Conservation (phyloP, 495 filamentous ascomycete genomes). For the Trichocladium antarcticum region DNA sequence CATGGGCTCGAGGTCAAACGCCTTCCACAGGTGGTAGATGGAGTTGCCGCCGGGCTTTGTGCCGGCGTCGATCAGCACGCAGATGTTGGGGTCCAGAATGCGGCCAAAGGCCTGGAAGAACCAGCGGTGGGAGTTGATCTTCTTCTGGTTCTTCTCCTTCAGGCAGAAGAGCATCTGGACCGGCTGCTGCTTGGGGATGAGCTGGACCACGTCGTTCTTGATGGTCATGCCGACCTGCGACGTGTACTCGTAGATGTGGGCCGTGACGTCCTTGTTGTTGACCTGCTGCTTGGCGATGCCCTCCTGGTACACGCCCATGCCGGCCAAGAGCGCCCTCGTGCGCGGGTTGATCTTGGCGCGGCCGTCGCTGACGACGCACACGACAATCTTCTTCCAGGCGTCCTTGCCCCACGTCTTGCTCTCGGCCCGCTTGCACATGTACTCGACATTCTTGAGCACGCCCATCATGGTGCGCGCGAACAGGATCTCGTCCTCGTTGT, state of each 20-base stretch:
- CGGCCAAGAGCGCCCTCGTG: conserved; percentile 80
- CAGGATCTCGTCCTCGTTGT: conserved; percentile 94
- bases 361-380: conserved; percentile 95
- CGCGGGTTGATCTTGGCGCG: conserved; percentile 96
- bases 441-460: conserved; percentile 96
- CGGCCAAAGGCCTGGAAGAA: conserved; percentile 97
- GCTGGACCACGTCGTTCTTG: conserved; percentile 75
- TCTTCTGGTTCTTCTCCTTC: conserved; percentile 99
- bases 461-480: conserved; percentile 95
- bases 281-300: conserved; percentile 98
- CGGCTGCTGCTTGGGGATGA: conserved; percentile 66
- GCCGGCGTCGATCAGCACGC: conserved; percentile 91
- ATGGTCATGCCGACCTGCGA: conserved; percentile 80
- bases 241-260: conserved; percentile 99
- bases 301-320: conserved; percentile 93
- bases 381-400: conserved; percentile 99
- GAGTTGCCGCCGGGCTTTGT: conserved; percentile 87
- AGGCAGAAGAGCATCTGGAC: conserved; percentile 97
- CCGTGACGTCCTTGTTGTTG: conserved; percentile 92
- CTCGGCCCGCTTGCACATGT: conserved; percentile 81
- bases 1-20: conserved; percentile 94
- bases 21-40: conserved; percentile 97
- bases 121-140: conserved; percentile 99
- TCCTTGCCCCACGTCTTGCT: conserved; percentile 98
- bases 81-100: conserved; percentile 90